phyloP scores from a whole-genome alignment of 2,329 filamentous ascomycete species.

The Cordyceps fumosorosea region DNA sequence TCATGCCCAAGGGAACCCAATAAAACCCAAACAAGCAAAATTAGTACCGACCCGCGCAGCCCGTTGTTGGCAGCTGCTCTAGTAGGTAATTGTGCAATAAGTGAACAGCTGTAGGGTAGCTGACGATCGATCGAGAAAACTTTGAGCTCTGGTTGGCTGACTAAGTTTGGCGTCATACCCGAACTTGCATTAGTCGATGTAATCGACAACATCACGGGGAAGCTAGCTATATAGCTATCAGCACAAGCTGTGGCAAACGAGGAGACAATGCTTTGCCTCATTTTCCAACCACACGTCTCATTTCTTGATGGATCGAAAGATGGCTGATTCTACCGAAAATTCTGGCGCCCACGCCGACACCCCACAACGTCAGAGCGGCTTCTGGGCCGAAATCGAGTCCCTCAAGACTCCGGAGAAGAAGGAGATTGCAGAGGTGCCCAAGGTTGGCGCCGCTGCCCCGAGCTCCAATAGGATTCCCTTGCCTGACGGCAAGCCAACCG shows the following conservation, averaged over 20 bases:
- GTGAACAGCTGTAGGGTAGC: constrained; percentile 1
- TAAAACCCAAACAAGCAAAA: no score
- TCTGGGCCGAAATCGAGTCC: constrained; percentile 34
- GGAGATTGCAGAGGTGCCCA: constrained; percentile 40
- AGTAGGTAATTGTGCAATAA: background rate
- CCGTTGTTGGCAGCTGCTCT: background rate
- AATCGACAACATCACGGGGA: background rate
- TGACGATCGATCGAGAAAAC: background rate
- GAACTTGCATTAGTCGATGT: background rate
- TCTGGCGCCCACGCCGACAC: background rate
- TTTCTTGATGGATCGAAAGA: background rate
- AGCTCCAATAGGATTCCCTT: constrained; percentile 44
- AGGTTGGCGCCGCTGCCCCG: constrained; percentile 50
- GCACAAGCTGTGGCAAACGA: background rate
- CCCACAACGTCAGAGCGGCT: constrained; percentile 16
- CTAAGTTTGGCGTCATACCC: constrained; percentile 3
- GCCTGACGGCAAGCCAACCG: constrained; percentile 47
- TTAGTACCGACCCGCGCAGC: no score
- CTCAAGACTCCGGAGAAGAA: constrained; percentile 35
- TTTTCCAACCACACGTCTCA: background rate
- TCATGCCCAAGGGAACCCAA: no score
- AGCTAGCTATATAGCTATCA: background rate
- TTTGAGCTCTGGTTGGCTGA: background rate
- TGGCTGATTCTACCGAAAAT: background rate
- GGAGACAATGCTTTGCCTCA: background rate